Evolutionary conservation across 257 asterid genomes (phyloP).

Genomic region (Ehretia macrophylla): DNA sequence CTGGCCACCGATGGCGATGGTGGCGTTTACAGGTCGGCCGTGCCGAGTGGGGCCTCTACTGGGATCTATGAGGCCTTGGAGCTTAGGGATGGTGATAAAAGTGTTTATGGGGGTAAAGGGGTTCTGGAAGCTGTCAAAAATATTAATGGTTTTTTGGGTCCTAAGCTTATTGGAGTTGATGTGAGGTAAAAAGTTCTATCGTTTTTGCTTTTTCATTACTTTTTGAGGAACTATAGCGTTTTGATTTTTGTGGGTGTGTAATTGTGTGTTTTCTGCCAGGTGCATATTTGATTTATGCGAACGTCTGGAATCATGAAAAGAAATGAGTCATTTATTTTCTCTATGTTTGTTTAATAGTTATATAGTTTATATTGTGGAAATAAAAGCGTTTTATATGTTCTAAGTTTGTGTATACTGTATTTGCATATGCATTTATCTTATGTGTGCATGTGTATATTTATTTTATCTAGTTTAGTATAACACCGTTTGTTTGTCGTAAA

Average conservation of each 20-base stretch:
- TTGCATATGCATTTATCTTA: too few species aligned
- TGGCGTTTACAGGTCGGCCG: constrained; percentile 79
- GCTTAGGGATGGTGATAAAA: constrained; percentile 88
- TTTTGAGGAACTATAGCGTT: background rate
- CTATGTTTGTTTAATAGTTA: background rate
- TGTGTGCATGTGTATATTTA: too few species aligned
- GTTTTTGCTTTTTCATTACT: background rate
- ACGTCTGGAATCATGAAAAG: too few species aligned
- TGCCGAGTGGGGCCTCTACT: constrained; percentile 98
- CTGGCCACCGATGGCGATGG: constrained; percentile 67
- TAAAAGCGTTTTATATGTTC: too few species aligned
- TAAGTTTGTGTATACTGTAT: too few species aligned
- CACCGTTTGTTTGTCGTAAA: too few species aligned
- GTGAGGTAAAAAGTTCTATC: constrained; percentile 52
- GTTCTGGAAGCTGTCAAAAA: constrained; percentile 80
- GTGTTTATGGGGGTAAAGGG: constrained; percentile 89
- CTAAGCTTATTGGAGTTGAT: constrained; percentile 85
- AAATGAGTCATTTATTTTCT: background rate
- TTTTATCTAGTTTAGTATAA: too few species aligned
- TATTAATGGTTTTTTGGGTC: constrained; percentile 68
- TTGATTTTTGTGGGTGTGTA: background rate
- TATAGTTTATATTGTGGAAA: too few species aligned
- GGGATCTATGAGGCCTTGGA: constrained; percentile 98
- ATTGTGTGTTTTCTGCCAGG: background rate
- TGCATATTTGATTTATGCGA: too few species aligned